phyloP scores from a whole-genome alignment of 192 early-diverging fungal genomes.

The Funneliformis geosporum region DNA sequence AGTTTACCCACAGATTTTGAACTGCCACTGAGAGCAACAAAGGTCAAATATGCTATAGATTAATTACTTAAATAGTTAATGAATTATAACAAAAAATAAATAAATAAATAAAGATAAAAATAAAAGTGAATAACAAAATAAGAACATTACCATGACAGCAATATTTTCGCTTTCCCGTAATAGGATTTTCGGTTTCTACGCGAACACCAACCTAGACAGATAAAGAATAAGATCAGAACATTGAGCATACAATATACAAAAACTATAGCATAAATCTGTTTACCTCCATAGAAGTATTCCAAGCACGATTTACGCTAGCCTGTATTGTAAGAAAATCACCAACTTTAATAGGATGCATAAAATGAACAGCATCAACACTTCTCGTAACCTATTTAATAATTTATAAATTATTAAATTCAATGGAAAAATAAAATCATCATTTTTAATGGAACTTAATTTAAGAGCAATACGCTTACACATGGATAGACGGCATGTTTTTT shows the following conservation, averaged over 20 bases:
- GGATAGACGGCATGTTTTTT: conserved; percentile 60
- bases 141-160: conserved; percentile 61
- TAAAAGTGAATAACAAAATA: background rate
- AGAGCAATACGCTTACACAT: conserved; percentile 39
- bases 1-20: background rate
- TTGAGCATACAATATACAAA: background rate
- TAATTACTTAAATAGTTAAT: background rate
- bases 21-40: conserved; percentile 13
- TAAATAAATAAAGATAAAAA: too few species aligned
- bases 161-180: conserved; percentile 55
- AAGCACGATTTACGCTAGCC: conserved; percentile 66
- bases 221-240: background rate
- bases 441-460: background rate
- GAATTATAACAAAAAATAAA: background rate
- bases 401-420: background rate
- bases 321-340: conserved; percentile 66
- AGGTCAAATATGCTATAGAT: conserved; percentile 27
- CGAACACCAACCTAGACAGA: conserved; percentile 54
- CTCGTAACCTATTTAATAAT: conserved; percentile 55
- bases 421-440: background rate
- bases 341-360: conserved; percentile 60
- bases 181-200: conserved; percentile 65
- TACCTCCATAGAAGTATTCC: conserved; percentile 72
- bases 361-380: conserved; percentile 70
- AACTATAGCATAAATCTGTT: background rate